Conservation (phyloP, 192 early-diverging fungal species). For the Coemansia sp. region DNA sequence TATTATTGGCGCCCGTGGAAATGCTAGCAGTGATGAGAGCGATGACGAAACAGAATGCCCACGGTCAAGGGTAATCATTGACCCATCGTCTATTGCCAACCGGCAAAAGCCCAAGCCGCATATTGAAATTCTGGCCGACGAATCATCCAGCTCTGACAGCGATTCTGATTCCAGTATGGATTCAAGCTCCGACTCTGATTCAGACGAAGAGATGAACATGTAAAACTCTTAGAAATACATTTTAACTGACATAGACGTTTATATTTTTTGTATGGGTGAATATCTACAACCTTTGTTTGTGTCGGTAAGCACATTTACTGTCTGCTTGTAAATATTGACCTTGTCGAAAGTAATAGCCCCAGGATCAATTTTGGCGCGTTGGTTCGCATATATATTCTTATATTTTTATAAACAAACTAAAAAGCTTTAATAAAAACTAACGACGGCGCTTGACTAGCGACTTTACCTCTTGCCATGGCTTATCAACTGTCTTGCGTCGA, state of each 20-base stretch:
- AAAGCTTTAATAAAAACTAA: not conserved
- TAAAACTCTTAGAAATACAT: not conserved
- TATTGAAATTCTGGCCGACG: slow-evolving; percentile 13
- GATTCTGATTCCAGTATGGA: slow-evolving; percentile 11
- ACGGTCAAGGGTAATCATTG: slow-evolving; percentile 6
- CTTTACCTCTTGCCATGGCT: slow-evolving; percentile 13
- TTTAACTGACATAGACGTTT: not conserved
- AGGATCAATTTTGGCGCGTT: too few species aligned
- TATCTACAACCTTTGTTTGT: too few species aligned
- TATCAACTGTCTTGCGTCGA: slow-evolving; percentile 14
- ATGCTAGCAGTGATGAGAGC: not conserved
- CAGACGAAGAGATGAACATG: slow-evolving; percentile 9
- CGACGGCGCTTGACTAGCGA: slow-evolving; percentile 6
- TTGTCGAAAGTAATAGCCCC: too few species aligned
- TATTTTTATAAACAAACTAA: not conserved
- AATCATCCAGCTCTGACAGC: not conserved
- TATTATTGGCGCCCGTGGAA: slow-evolving; percentile 13
- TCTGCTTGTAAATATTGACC: too few species aligned
- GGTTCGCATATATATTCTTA: not conserved
- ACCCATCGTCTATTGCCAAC: slow-evolving; percentile 19
- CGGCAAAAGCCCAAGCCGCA: slow-evolving; percentile 19
- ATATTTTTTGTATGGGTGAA: too few species aligned
- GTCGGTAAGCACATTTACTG: too few species aligned
- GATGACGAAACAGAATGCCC: not conserved
- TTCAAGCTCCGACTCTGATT: slow-evolving; percentile 1